A percentile compares a stretch with the other conserved stretches of the same genome.
Evolutionary conservation across 768 basidiomycete species (phyloP).

Genomic region (Tulasnella sp.): DNA sequence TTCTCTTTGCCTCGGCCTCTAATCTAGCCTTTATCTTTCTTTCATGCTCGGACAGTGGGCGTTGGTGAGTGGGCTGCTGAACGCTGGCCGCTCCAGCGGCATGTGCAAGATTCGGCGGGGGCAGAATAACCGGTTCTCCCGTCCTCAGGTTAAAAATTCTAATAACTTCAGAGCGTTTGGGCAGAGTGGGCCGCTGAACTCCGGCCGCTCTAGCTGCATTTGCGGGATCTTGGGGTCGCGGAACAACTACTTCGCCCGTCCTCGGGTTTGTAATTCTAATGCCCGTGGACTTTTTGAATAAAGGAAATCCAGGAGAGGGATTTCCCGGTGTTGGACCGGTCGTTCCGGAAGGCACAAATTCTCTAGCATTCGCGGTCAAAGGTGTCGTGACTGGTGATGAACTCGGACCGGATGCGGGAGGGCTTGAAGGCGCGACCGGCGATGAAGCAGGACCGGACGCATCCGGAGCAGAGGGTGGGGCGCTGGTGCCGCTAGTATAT

Average conservation of each 20-base stretch:
- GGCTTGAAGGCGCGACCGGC: not conserved
- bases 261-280: not conserved
- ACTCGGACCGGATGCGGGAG: not conserved
- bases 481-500: not conserved
- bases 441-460: not conserved
- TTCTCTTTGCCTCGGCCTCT: not conserved
- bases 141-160: no score
- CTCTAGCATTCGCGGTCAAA: not conserved
- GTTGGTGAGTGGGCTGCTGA: not conserved
- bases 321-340: not conserved
- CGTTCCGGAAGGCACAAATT: not conserved
- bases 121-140: no score
- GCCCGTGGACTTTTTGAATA: not conserved
- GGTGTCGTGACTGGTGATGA: not conserved
- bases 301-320: not conserved
- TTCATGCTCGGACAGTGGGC: not conserved
- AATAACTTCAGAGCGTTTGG: no score
- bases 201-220: not conserved
- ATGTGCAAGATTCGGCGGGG: no score
- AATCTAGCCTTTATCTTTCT: not conserved
- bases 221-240: not conserved
- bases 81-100: not conserved
- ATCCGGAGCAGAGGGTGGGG: not conserved
- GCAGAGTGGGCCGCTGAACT: not conserved
- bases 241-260: not conserved